phyloP scores from a whole-genome alignment of 2,329 filamentous ascomycete species.

The Diaporthe sp. region DNA sequence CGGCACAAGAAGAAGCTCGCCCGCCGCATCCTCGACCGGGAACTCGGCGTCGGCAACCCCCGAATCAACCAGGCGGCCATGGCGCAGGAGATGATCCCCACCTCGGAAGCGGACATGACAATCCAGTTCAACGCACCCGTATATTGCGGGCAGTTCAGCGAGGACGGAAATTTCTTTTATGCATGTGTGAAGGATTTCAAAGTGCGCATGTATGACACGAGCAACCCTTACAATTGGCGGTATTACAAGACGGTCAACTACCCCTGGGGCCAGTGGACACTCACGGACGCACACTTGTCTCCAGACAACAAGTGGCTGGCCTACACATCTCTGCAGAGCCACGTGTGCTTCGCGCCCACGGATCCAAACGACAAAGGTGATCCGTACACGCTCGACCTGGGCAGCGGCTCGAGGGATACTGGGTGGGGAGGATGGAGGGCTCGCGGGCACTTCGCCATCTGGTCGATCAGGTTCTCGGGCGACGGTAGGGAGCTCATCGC shows the following conservation, averaged over 20 bases:
- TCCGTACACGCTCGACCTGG: constrained; percentile 83
- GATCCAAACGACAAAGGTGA: constrained; percentile 86
- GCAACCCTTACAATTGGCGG: constrained; percentile 93
- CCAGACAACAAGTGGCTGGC: constrained; percentile 93
- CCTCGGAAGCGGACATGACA: constrained; percentile 83
- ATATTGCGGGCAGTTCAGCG: constrained; percentile 96
- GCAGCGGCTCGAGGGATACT: constrained; percentile 57
- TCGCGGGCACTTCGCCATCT: constrained; percentile 73
- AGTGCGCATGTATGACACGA: constrained; percentile 97
- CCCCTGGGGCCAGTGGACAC: constrained; percentile 92
- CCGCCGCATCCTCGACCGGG: constrained; percentile 81
- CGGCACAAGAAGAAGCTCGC: constrained; percentile 71
- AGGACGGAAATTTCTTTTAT: constrained; percentile 98
- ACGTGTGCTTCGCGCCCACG: constrained; percentile 88
- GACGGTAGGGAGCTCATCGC: constrained; percentile 93
- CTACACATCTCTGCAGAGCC: constrained; percentile 88
- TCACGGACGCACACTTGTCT: constrained; percentile 92
- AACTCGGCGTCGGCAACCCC: constrained; percentile 78
- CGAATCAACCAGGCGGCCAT: constrained; percentile 75
- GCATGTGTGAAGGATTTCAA: constrained; percentile 92
- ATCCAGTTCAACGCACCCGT: constrained; percentile 89
- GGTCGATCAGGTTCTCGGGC: constrained; percentile 92
- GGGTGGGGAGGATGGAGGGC: constrained; percentile 47
- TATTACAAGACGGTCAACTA: constrained; percentile 93
- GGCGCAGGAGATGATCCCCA: constrained; percentile 81